Evolutionary conservation across 2,329 filamentous ascomycete species (phyloP).

Genomic region (Rutstroemia sp.): DNA sequence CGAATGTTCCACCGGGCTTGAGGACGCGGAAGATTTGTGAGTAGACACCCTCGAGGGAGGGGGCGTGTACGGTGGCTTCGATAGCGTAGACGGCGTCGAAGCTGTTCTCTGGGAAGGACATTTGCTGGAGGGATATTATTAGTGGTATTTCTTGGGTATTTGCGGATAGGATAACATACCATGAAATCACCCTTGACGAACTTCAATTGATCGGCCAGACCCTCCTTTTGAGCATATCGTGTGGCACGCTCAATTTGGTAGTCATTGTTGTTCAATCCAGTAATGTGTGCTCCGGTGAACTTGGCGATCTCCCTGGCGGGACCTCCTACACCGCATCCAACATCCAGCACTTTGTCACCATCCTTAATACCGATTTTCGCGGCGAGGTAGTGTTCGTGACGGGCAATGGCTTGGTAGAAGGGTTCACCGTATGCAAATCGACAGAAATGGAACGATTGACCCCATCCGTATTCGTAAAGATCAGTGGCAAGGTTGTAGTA

Average conservation of each 20-base stretch:
- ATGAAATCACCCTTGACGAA: constrained; percentile 98
- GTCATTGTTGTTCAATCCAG: constrained; percentile 97
- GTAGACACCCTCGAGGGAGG: constrained; percentile 85
- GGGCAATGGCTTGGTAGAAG: constrained; percentile 86
- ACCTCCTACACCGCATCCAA: constrained; percentile 94
- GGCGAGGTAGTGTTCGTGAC: constrained; percentile 96
- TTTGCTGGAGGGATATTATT: constrained; percentile 54
- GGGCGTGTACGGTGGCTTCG: constrained; percentile 93
- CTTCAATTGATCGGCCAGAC: constrained; percentile 67
- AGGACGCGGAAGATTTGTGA: constrained; percentile 89
- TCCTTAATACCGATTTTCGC: constrained; percentile 80
- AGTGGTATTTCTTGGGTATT: neutral
- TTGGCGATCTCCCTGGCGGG: constrained; percentile 94
- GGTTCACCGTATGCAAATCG: constrained; percentile 81
- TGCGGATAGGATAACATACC: constrained; percentile 36
- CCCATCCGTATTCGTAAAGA: constrained; percentile 95
- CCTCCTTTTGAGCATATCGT: constrained; percentile 74
- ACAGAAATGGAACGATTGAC: constrained; percentile 95
- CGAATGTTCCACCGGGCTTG: constrained; percentile 92
- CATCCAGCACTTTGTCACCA: constrained; percentile 85
- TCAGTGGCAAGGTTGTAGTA: constrained; percentile 98
- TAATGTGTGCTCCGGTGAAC: constrained; percentile 83
- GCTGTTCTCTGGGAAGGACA: constrained; percentile 84
- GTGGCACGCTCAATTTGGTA: constrained; percentile 97
- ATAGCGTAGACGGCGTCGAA: constrained; percentile 98